Conservation (phyloP, 495 filamentous ascomycete genomes). For the Penicillium cosmopolitanum region DNA sequence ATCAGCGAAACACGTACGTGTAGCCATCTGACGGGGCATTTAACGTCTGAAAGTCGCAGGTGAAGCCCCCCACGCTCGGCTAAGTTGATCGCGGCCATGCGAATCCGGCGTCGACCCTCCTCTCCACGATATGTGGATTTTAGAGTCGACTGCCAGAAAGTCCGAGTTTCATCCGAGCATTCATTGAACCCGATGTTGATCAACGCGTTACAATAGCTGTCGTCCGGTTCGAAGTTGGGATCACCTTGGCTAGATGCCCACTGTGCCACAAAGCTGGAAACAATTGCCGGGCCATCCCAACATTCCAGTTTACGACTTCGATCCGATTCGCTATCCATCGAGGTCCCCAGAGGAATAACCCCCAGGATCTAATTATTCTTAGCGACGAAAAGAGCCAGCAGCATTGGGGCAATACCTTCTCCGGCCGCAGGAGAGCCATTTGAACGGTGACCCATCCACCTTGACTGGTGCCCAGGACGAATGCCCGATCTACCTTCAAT, state of each 20-base stretch:
- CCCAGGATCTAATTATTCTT: conserved; percentile 50
- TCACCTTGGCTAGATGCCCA: conserved; percentile 50
- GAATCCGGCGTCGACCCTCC: conserved; percentile 55
- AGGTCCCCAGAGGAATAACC: conserved; percentile 64
- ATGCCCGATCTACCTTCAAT: conserved; percentile 58
- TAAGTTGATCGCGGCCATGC: conserved; percentile 61
- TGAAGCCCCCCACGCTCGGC: conserved; percentile 62
- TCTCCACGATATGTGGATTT: conserved; percentile 61
- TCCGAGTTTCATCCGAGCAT: conserved; percentile 38
- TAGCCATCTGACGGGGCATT: conserved; percentile 65
- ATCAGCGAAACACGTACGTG: conserved; percentile 47
- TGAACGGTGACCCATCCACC: conserved; percentile 63
- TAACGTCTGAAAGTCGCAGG: conserved; percentile 55
- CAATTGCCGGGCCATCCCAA: conserved; percentile 56
- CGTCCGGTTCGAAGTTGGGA: conserved; percentile 56
- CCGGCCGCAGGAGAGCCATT: conserved; percentile 63
- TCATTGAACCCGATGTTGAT: conserved; percentile 58
- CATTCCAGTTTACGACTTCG: conserved; percentile 54
- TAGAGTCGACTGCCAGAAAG: conserved; percentile 57
- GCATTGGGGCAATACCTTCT: conserved; percentile 43
- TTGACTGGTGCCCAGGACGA: conserved; percentile 63
- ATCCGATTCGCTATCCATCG: conserved; percentile 63
- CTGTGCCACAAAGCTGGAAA: conserved; percentile 45
- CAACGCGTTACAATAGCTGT: conserved; percentile 59
- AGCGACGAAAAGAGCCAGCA: neutral